phyloP scores from a whole-genome alignment of 805 yeast species.

The Candida boleticola region DNA sequence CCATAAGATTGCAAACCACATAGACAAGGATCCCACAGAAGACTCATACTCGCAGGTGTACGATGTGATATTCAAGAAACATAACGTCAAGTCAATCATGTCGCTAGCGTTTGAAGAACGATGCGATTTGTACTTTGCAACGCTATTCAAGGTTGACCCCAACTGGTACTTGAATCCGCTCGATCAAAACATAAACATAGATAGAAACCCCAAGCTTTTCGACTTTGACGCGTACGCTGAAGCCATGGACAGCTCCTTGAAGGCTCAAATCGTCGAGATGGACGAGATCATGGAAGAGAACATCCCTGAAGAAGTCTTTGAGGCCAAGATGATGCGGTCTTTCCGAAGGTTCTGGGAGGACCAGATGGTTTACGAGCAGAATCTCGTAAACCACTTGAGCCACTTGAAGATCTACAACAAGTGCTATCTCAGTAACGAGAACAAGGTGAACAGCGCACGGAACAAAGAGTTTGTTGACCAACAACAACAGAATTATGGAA shows the following conservation, averaged over 20 bases:
- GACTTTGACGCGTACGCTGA: not conserved
- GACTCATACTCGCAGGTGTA: not conserved
- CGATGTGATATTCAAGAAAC: not conserved
- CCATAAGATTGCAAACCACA: not conserved
- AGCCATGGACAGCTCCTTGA: not conserved
- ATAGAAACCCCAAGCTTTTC: not conserved
- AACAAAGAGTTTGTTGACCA: not conserved
- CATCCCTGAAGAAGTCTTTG: not conserved
- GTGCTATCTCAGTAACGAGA: slow-evolving; percentile 13
- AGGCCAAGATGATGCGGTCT: not conserved
- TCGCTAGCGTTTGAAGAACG: slow-evolving; percentile 1
- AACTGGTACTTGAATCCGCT: not conserved
- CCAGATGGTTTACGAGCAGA: slow-evolving; percentile 13
- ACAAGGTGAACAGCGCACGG: not conserved
- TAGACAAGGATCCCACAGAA: not conserved
- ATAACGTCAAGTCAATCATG: not conserved
- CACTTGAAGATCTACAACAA: slow-evolving; percentile 23
- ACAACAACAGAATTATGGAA: slow-evolving; percentile 2
- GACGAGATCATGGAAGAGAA: slow-evolving; percentile 2
- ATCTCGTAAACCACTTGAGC: slow-evolving; percentile 19
- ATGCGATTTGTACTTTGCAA: slow-evolving; percentile 2
- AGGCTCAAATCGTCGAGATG: slow-evolving; percentile 2
- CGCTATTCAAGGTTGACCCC: not conserved
- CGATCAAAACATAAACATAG: not conserved
- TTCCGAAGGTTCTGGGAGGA: not conserved